Conservation (phyloP, 2,329 filamentous ascomycete genomes). For the Hypomyces perniciosus region DNA sequence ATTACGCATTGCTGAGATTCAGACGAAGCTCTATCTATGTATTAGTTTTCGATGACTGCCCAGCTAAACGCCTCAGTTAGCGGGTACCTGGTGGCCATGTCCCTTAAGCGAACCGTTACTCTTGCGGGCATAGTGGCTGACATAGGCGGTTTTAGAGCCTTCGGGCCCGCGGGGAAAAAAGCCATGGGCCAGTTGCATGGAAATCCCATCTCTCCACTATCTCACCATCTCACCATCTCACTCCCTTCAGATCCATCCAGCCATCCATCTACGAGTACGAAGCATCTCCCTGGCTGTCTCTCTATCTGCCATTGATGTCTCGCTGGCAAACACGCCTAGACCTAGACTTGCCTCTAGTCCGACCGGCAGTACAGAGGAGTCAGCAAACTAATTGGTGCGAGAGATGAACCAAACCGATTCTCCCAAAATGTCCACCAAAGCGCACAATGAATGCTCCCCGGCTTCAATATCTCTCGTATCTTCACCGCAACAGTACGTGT, state of each 20-base stretch:
- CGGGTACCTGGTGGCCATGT: constrained; percentile 6
- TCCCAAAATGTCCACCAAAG: too few species aligned
- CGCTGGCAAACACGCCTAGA: too few species aligned
- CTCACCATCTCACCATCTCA: background rate
- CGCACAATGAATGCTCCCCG: too few species aligned
- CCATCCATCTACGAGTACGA: too few species aligned
- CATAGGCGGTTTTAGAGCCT: background rate
- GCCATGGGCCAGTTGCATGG: constrained; percentile 13
- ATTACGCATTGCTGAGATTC: too few species aligned
- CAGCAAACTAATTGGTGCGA: too few species aligned
- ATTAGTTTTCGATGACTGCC: background rate
- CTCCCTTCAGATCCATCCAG: background rate
- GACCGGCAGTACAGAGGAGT: too few species aligned
- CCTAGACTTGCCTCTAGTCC: too few species aligned
- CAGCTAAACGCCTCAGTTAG: background rate
- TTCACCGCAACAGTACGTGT: background rate
- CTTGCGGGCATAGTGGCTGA: background rate
- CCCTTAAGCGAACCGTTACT: constrained; percentile 6
- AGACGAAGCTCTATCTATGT: background rate
- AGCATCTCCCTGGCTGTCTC: too few species aligned
- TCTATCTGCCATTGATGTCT: too few species aligned
- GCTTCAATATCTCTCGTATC: background rate
- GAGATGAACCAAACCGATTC: too few species aligned
- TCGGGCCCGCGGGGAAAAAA: background rate
- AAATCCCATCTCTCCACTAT: background rate